Percentiles rank a stretch among this genome's conserved stretches.
Evolutionary conservation across 1,284 basidiomycete genomes (phyloP).

Genomic region (Mycena citricolor): DNA sequence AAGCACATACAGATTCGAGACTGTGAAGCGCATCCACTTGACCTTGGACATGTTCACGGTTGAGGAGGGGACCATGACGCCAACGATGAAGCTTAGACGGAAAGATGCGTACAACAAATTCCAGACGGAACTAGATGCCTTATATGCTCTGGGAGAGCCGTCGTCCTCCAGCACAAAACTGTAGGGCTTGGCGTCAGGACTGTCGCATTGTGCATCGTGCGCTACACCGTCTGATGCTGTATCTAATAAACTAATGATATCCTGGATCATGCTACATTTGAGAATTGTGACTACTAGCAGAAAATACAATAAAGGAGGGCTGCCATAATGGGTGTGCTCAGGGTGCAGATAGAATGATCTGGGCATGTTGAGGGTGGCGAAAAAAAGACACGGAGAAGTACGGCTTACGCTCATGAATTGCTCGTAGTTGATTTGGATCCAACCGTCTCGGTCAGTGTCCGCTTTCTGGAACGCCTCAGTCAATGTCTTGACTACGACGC

Average conservation of each 20-base stretch:
- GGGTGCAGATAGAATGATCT: conserved; percentile 17
- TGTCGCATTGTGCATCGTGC: no score
- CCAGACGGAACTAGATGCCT: conserved; percentile 61
- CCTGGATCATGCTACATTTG: no score
- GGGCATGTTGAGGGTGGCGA: background rate
- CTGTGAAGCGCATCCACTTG: conserved; percentile 76
- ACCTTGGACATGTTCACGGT: conserved; percentile 71
- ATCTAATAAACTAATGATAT: no score
- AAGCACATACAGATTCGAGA: conserved; percentile 79
- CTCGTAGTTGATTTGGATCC: conserved; percentile 75
- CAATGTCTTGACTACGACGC: conserved; percentile 75
- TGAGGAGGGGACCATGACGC: conserved; percentile 80
- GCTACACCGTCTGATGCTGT: no score
- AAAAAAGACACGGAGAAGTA: background rate
- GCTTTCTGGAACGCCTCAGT: conserved; percentile 78
- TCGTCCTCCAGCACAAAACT: conserved; percentile 31
- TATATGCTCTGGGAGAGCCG: conserved; percentile 66
- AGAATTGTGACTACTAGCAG: conserved; percentile 3
- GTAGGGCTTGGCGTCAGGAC: no score
- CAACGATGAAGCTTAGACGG: conserved; percentile 82
- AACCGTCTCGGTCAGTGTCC: conserved; percentile 69
- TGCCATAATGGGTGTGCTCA: background rate
- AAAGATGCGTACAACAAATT: conserved; percentile 73
- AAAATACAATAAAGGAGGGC: conserved; percentile 8
- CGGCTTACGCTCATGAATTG: conserved; percentile 73